Conservation (phyloP, 306 rosid genomes). For the Cyclanthera cordifolia region DNA sequence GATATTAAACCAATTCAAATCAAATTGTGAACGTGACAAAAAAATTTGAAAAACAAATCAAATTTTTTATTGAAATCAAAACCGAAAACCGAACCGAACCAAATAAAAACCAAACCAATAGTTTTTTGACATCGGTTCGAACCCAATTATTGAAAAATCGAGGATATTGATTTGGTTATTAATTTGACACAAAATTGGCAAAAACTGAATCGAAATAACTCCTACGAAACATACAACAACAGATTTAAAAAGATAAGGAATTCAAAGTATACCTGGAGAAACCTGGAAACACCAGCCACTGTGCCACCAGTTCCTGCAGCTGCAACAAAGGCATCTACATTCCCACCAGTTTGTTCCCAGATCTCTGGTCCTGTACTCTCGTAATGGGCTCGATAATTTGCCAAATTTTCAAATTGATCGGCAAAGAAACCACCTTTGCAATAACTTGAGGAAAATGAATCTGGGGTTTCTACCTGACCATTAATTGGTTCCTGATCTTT, state of each 20-base stretch:
- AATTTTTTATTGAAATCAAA: too few species aligned
- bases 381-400: slow-evolving; percentile 74
- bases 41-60: too few species aligned
- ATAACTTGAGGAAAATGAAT: slow-evolving; percentile 21
- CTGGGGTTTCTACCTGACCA: slow-evolving; percentile 29
- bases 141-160: too few species aligned
- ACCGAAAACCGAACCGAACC: too few species aligned
- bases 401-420: slow-evolving; percentile 83
- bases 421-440: slow-evolving; percentile 84
- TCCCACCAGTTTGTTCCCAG: slow-evolving; percentile 69
- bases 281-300: slow-evolving; percentile 67
- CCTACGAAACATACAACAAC: slow-evolving; percentile 3
- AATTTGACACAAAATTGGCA: too few species aligned
- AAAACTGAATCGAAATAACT: too few species aligned
- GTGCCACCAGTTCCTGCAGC: slow-evolving; percentile 97
- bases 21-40: too few species aligned
- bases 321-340: slow-evolving; percentile 68
- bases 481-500: slow-evolving; percentile 20
- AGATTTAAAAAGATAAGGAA: slow-evolving; percentile 2
- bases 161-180: too few species aligned
- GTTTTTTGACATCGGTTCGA: too few species aligned
- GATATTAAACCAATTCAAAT: too few species aligned
- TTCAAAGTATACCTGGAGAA: slow-evolving; percentile 36
- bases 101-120: too few species aligned
- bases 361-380: slow-evolving; percentile 92